Conservation (phyloP, 2,329 filamentous ascomycete species). For the Pyricularia sp. region DNA sequence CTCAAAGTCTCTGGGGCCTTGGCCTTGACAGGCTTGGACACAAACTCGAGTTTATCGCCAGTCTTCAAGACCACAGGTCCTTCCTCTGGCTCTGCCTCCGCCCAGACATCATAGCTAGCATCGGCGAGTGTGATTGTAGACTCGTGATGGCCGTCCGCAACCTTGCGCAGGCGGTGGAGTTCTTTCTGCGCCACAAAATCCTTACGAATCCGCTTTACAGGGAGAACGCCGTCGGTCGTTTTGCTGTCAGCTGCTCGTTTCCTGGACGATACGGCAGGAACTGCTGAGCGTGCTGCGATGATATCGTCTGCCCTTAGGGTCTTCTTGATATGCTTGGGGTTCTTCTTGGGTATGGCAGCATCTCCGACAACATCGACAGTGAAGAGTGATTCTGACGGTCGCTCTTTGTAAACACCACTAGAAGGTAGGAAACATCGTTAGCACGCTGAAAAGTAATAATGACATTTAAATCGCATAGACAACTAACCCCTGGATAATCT, state of each 20-base stretch:
- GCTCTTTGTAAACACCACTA: constrained; percentile 80
- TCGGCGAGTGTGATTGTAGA: constrained; percentile 45
- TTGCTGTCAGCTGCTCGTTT: constrained; percentile 62
- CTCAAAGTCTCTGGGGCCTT: constrained; percentile 69
- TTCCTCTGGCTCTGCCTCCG: constrained; percentile 20
- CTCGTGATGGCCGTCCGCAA: constrained; percentile 66
- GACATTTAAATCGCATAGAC: not conserved
- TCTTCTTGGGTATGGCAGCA: constrained; percentile 51
- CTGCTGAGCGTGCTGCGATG: constrained; percentile 70
- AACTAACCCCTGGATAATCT: constrained; percentile 78
- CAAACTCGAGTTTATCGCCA: constrained; percentile 46
- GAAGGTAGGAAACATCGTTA: constrained; percentile 9
- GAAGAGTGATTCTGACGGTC: constrained; percentile 76
- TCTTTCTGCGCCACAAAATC: constrained; percentile 82
- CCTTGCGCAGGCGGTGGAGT: constrained; percentile 63
- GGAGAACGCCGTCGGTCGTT: constrained; percentile 63
- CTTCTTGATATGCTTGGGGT: constrained; percentile 53
- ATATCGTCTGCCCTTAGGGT: constrained; percentile 87
- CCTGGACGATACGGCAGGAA: constrained; percentile 67
- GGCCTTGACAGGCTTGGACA: constrained; percentile 55
- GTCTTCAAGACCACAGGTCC: constrained; percentile 12
- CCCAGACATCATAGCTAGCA: constrained; percentile 74
- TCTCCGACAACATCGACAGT: constrained; percentile 70
- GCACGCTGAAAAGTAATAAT: not conserved
- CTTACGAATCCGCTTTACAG: constrained; percentile 65